Evolutionary conservation across 768 basidiomycete genomes (phyloP).

Genomic region (Leucogyrophana mollusca): DNA sequence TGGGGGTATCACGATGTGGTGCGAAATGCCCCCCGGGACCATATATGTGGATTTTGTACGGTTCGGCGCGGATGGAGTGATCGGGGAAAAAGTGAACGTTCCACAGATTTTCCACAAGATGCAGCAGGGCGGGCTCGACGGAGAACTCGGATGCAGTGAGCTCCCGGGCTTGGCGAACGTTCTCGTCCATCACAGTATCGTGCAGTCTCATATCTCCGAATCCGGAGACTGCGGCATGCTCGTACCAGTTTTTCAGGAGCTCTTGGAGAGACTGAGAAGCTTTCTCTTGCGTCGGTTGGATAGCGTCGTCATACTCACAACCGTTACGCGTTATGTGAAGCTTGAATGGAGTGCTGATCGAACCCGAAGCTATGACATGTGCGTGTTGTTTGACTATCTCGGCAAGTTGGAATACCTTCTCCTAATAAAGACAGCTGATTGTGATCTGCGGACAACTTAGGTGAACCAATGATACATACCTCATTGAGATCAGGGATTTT

Average conservation of each 20-base stretch:
- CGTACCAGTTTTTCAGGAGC: conserved; percentile 7
- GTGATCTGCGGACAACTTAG: no score
- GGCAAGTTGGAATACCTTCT: neutral
- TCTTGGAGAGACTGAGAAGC: neutral
- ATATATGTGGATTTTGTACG: conserved; percentile 33
- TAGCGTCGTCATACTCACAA: conserved; percentile 9
- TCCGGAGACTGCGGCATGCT: conserved; percentile 17
- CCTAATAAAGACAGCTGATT: no score
- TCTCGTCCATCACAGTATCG: conserved; percentile 17
- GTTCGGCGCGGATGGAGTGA: conserved; percentile 20
- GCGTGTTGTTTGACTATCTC: neutral
- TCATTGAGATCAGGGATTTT: no score
- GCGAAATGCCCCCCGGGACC: conserved; percentile 27
- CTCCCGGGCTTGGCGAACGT: conserved; percentile 24
- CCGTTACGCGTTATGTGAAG: conserved; percentile 11
- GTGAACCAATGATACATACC: no score
- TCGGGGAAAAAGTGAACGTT: conserved; percentile 15
- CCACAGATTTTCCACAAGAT: conserved; percentile 14
- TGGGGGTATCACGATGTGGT: conserved; percentile 26
- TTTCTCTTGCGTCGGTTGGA: neutral
- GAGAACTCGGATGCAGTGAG: conserved; percentile 18
- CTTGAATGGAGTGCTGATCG: conserved; percentile 3
- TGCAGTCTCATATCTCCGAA: conserved; percentile 22
- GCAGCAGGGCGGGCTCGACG: conserved; percentile 14
- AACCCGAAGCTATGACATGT: neutral